These are phyloP conservation scores for Mikania micrantha DNA, from an alignment of 129 eudicot species.

Conservation along the genomic window DNA sequence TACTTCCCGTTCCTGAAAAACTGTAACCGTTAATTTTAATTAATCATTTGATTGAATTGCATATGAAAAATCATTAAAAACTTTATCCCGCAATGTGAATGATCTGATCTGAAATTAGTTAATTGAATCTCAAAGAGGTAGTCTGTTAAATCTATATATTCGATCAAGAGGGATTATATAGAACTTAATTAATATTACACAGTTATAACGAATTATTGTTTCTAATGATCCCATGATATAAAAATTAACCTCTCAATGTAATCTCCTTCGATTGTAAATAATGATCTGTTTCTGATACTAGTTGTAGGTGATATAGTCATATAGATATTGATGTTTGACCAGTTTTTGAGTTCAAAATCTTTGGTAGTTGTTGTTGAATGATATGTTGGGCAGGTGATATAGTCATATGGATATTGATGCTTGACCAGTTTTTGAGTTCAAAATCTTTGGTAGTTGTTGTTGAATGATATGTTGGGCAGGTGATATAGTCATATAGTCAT, in stretches of 20 bases:
- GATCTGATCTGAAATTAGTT: background rate
- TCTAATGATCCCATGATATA: background rate
- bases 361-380: background rate
- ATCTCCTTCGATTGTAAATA: background rate
- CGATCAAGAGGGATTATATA: background rate
- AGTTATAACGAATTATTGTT: background rate
- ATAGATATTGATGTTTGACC: background rate
- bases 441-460: background rate
- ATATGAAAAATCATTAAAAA: background rate
- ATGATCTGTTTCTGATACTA: background rate
- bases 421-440: background rate
- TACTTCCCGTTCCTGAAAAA: background rate
- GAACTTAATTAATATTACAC: background rate
- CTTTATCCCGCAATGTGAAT: slow-evolving; percentile 12
- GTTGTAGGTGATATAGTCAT: background rate
- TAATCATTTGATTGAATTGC: background rate
- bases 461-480: no score
- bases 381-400: no score
- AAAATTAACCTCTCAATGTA: background rate
- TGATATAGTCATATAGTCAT: no score
- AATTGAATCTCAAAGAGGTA: background rate
- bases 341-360: background rate
- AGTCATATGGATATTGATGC: no score
- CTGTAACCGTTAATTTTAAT: background rate
- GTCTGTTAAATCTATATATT: background rate